Evolutionary conservation across 2,329 filamentous ascomycete genomes (phyloP), one percentile per base, ranked within the genome.

Genomic region (Trichoderma guizhouense): DNA sequence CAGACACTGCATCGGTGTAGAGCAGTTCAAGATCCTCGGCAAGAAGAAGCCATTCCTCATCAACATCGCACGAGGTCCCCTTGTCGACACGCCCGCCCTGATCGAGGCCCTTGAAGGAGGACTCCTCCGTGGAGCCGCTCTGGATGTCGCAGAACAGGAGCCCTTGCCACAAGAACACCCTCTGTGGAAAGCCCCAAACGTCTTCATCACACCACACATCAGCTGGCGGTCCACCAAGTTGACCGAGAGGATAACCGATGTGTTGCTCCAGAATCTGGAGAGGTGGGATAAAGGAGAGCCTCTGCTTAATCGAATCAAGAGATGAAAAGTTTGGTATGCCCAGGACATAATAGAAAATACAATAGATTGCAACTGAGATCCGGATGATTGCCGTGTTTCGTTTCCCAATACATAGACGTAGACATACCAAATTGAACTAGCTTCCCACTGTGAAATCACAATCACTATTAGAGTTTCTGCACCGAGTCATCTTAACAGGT

Each of bases 121-220:
- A 15, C 76, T 77, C 68, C 79, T 82, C 55, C 61, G 82, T 18
- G 91, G 91, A 12, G 91, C 91, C 0, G 91, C 91, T 3, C 79
- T 93, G 32, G 91, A 93, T 78, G 92, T 93, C 0, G 89, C 91
- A 1, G 90, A 93, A 73, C 91, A 91, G 0, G 92, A 94, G 78
- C 92, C 92, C 0, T 78, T 94, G 73, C 91, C 91, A 0, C 76
- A 81, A 14, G 87, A 90, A 28, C 87, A 91, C 77, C 85, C 88
- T 72, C 80, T 94, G 30, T 93, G 91, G 89, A 86, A 84, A 62
- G 83, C 89, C 57, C 85, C 87, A 3, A 92, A 93, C 78, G 83
- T 90, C 18, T 85, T 90, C 73, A 86, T 93, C 63, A 80, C 82
- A 11, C 82, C 83, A 4, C 83, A 84, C 68, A 72, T 83, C 21